Evolutionary conservation across 202 grass and related monocot species (phyloP), one percentile per base, ranked within the genome.

Genomic region (Miscanthus sacchariflorus): DNA sequence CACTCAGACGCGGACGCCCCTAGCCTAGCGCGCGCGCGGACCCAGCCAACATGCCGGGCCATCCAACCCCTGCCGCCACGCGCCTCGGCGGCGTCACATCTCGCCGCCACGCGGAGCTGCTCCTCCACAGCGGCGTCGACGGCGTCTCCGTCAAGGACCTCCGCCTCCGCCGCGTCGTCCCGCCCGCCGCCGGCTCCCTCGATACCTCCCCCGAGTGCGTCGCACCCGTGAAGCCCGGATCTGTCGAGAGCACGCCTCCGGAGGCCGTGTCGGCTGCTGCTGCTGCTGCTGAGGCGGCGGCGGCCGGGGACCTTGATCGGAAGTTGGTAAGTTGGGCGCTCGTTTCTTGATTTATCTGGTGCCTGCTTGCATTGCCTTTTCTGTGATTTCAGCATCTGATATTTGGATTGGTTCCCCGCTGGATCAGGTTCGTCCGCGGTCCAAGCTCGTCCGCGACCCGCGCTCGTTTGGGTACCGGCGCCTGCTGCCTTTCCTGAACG

Each of bases 391-490:
- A 2, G 39, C 38, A 3, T 58, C 56, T 82, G 18, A 82, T 80
- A 9, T 10, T 36, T 63, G 23, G 15, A 1, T 54, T 73, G 25
- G 7, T 84, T 27, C 24, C 24, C 61, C 12, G 0, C 17, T 66
- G 25, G n/a, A 35, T 74, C 77, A 87, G 90, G 9, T 80, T 1
- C 87, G 89, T 73, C 82, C 85, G 25, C 88, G 92, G 30, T 85
- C 92, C 70, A 96, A 92, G 87, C 88, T 99, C 48, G 88, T 92
- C 36, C 74, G 85, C 38, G 68, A 87, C 70, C 90, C 82, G 30
- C 83, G 82, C 77, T 96, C 93, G 13, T 93, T 99, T 73, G 93
- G 97, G 28, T 99, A 99, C 92, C 91, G 88, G 67, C 77, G 97
- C 70, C 56, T 99, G 56, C 94, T 99, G 65, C 94, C 97, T 23